Conservation (phyloP, 148 eudicot genomes). For the Vaccinium corymbosum region DNA sequence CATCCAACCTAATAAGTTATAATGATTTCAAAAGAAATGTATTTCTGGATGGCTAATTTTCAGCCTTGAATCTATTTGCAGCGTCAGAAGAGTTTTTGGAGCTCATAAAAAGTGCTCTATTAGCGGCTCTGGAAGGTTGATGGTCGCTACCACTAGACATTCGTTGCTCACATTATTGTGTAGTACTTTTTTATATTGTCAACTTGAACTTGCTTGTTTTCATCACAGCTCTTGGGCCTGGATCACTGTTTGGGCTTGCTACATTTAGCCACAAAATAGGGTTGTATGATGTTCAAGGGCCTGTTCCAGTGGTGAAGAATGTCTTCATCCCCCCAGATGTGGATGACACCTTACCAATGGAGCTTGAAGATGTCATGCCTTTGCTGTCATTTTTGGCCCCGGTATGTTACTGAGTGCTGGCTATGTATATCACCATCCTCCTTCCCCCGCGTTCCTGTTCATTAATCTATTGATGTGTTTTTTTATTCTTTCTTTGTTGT, state of each 20-base stretch:
- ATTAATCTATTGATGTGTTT: not conserved
- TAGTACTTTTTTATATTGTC: conserved; percentile 1
- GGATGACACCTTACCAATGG: conserved; percentile 62
- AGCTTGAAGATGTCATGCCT: conserved; percentile 94
- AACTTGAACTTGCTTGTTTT: conserved; percentile 1
- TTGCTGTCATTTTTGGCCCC: conserved; percentile 91
- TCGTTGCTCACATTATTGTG: not conserved
- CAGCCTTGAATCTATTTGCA: conserved; percentile 28
- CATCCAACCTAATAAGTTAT: not conserved
- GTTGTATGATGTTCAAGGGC: conserved; percentile 96
- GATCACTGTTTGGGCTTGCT: conserved; percentile 94
- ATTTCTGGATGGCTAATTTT: conserved; percentile 1
- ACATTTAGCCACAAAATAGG: conserved; percentile 92
- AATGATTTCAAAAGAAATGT: not conserved
- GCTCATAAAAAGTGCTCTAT: conserved; percentile 85
- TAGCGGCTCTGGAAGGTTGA: conserved; percentile 92
- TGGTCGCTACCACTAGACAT: conserved; percentile 10
- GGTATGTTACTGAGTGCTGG: conserved; percentile 42
- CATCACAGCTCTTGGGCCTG: conserved; percentile 70
- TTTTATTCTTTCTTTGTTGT: not conserved
- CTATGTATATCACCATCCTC: not conserved
- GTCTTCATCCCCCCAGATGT: conserved; percentile 66
- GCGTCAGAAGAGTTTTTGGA: conserved; percentile 97
- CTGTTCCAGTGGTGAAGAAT: conserved; percentile 89
- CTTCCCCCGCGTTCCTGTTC: not conserved